Base-by-base conservation (phyloP, 2,329 filamentous ascomycete genomes). In the Trichoderma koningiopsis region DNA sequence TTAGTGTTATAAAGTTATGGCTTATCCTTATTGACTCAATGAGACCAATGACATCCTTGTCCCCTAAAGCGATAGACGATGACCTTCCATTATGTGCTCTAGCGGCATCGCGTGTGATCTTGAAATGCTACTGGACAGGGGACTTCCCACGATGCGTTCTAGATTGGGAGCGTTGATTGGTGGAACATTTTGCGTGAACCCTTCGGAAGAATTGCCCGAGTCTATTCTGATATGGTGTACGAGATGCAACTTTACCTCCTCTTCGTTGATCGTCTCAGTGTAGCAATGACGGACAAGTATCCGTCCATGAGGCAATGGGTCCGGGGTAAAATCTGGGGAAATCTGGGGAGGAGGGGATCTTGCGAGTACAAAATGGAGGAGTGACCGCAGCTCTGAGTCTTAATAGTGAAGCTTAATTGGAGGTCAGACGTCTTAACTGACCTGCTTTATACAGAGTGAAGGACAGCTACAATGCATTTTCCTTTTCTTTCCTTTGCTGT, bases 301-400 rank as follows among this genome's bases (percentile, higher is more conserved):
- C 35, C 37, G 61, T 53, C 11, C 11, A 27, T 37, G 47, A 31
- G 24, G 7, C 24, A 31, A 43, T 29, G 16, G 52, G 53, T 63
- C 67, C 40, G 67, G 67, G 67, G 65, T 37, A 31, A 47, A 64
- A 64, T 57, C 67, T 57, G 67, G 67, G 67, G 67, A 64, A 64
- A 24, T 49, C 47, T 49, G 47, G 4, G 33, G 33, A 14, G 33
- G 11, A 10, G 47, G 59, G 67, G 59, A 57, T 49, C 11, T 7
- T 47, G 29, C 22, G 19, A 29, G 43, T 62, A 62, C 47, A 62
- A 62, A 49, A 62, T 62, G 59, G 40, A n/a, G 40, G 35, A 33
- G 59, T 13, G 7, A 8, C 19, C 52, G 14, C n/a, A 5, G 29
- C 29, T 14, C 1, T 62, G 35, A n/a, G 19, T 35, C 43, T 62